Evolutionary conservation across 352 stramenopile species (phyloP), one percentile per base, ranked within the genome.

Genomic region (Salisapilia sapeloensis): DNA sequence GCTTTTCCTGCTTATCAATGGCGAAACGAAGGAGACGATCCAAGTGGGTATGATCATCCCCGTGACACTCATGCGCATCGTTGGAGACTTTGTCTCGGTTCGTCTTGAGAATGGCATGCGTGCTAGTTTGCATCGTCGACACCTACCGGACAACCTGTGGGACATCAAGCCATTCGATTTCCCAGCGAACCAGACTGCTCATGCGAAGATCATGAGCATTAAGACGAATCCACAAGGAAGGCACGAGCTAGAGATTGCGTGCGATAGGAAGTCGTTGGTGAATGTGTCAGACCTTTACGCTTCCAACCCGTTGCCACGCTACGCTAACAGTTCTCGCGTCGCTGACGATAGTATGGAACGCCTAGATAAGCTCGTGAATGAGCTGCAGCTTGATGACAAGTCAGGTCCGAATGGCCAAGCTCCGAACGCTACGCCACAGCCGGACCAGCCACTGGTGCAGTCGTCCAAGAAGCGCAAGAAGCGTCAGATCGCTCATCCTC

Each of bases 161-260:
- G 60, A 79, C 13, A 56, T 54, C 19, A 33, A 57, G 14, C 48
- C 42, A 10, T 53, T 62, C 25, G 55, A 48, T 6, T 89, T 89
- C 33, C 72, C 76, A 8, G 84, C 84, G 43, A 72, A 74, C 11
- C 67, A 87, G 27, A 87, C 72, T n/a, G 76, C 89, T 20, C 89
- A 92, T 27, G 72, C 72, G 7, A 84, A 84, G 25, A 80, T 92
- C 21, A 38, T 92, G 33, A 35, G 42, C 6, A 62, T 92, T 14
- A 47, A 77, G 14, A 55, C 63, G n/a, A 71, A 92, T 37, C 60
- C 56, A 12, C 62, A 82, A 35, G 70, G 74, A 14, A 64, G 70
- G 17, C 89, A 67, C 37, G 65, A 87, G 40, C 48, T 80, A 12
- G 47, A 79, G 23, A 57, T 92, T 21, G 76, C 70, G 5, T 89